These are phyloP conservation scores for Phytophthora brassicae DNA, from an alignment of 352 stramenopile genomes.

Conservation along the genomic window DNA sequence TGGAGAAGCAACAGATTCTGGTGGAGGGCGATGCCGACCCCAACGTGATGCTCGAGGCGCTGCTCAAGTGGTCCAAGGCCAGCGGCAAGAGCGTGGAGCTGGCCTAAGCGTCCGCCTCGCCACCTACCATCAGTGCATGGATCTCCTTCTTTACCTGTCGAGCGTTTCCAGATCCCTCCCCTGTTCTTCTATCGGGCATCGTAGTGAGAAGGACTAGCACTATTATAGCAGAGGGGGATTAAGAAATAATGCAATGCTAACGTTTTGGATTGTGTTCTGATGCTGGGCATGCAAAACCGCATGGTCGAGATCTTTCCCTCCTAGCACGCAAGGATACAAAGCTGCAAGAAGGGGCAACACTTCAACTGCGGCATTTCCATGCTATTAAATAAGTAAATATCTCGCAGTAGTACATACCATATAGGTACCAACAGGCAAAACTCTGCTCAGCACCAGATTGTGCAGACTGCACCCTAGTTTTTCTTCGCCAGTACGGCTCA, in stretches of 20 bases:
- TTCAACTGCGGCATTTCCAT: no score
- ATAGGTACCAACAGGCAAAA: no score
- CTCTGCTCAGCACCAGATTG: no score
- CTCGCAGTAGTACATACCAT: no score
- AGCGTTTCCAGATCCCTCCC: neutral
- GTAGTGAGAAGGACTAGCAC: conserved; percentile 2
- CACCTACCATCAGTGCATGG: neutral
- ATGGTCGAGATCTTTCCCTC: no score
- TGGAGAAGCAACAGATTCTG: conserved; percentile 88
- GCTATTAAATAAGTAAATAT: no score
- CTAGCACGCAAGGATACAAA: no score
- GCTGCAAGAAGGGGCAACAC: no score
- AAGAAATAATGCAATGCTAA: conserved; percentile 17
- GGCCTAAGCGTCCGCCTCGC: conserved; percentile 47
- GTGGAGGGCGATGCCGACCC: conserved; percentile 78
- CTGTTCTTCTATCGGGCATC: conserved; percentile 1
- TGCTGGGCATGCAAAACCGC: no score
- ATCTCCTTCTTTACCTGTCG: conserved; percentile 11
- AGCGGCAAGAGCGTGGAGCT: conserved; percentile 87
- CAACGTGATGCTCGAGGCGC: conserved; percentile 79
- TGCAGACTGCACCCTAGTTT: no score
- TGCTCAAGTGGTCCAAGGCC: conserved; percentile 89
- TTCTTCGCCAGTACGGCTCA: no score
- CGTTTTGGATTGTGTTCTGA: no score
- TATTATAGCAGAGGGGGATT: neutral